These are phyloP conservation scores for Pilasporangium apinafurcum DNA, from an alignment of 352 stramenopile species.

Conservation along the genomic window DNA sequence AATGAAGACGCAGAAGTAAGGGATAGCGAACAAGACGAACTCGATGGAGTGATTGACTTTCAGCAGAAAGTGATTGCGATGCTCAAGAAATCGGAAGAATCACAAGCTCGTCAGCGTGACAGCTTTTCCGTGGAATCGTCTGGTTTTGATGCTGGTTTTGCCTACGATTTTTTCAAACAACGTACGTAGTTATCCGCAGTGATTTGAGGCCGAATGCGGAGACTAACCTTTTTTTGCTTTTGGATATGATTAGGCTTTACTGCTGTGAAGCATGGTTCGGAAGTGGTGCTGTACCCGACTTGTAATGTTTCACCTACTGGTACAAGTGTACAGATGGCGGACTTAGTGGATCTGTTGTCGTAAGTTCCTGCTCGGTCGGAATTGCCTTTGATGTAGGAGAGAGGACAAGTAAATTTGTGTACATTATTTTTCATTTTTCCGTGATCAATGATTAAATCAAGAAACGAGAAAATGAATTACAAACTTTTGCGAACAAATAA, in stretches of 20 bases:
- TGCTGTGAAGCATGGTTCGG: conserved; percentile 9
- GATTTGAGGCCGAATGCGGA: background rate
- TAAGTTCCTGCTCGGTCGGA: too few species aligned
- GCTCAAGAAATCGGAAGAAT: conserved; percentile 41
- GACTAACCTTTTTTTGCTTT: background rate
- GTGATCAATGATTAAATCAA: too few species aligned
- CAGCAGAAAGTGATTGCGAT: conserved; percentile 46
- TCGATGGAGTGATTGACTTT: conserved; percentile 27
- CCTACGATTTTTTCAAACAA: conserved; percentile 67
- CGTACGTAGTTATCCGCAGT: conserved; percentile 31
- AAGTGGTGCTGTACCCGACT: conserved; percentile 11
- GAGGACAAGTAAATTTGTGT: too few species aligned
- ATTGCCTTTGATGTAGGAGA: too few species aligned
- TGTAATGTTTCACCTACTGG: conserved; percentile 9
- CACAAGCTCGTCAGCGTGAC: conserved; percentile 26
- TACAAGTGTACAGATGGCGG: background rate
- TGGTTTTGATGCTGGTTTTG: conserved; percentile 42
- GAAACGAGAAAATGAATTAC: too few species aligned
- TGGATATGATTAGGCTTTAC: conserved; percentile 13
- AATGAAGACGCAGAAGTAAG: background rate
- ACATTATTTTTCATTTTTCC: too few species aligned
- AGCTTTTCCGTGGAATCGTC: conserved; percentile 43
- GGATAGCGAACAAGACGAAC: background rate
- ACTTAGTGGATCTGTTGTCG: too few species aligned
- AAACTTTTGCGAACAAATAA: too few species aligned